Conservation (phyloP, 139 green algal species). For the Coccomyxa sp. region DNA sequence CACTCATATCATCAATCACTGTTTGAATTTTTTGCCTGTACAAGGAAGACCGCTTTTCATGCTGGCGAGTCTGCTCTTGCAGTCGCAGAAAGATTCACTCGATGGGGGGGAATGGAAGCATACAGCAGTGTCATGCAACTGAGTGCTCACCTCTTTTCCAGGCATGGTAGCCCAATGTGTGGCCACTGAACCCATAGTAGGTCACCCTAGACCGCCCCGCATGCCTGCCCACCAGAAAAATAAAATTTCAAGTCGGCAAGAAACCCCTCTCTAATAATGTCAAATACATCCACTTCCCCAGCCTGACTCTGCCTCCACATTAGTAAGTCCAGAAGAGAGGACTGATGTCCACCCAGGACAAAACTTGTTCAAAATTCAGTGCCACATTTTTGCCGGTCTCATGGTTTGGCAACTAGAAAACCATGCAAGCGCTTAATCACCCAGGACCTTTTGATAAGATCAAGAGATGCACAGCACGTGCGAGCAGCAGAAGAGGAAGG, state of each 20-base stretch:
- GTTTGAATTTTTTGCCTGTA: no score
- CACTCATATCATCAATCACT: slow-evolving; percentile 2
- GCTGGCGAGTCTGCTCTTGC: neutral
- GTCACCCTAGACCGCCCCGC: slow-evolving; percentile 25
- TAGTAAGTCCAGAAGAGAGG: neutral
- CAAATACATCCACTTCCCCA: neutral
- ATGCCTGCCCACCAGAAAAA: slow-evolving; percentile 12
- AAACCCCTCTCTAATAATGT: neutral
- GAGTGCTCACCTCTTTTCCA: slow-evolving; percentile 28
- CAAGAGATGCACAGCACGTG: no score
- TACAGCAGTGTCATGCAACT: neutral
- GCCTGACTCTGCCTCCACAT: neutral
- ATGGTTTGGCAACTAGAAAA: neutral
- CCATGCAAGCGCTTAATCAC: neutral
- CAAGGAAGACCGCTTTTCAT: neutral
- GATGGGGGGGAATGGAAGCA: no score
- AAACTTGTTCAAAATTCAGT: neutral
- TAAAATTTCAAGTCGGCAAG: neutral
- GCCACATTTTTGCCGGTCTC: no score
- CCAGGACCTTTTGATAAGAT: neutral
- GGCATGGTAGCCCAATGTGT: slow-evolving; percentile 12
- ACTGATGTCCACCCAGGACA: neutral
- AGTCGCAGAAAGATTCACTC: neutral
- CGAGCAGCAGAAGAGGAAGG: no score
- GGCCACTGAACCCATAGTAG: slow-evolving; percentile 17